Evolutionary conservation across 2,329 filamentous ascomycete species (phyloP).

Genomic region (Lecanosticta acicola): DNA sequence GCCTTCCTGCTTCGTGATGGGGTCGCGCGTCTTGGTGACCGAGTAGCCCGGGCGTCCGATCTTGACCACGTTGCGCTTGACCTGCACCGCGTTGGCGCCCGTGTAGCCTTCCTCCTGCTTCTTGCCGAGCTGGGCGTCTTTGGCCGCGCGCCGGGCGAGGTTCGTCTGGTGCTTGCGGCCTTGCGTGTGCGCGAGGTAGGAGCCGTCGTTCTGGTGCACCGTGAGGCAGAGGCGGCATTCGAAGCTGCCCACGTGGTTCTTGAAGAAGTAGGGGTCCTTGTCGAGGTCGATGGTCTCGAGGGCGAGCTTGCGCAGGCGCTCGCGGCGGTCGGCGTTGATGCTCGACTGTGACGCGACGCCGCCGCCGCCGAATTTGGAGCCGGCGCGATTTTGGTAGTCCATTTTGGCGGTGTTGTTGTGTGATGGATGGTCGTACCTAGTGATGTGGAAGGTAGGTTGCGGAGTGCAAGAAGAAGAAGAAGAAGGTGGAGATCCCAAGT

Average conservation of each 20-base stretch:
- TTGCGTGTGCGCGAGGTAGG: constrained; percentile 96
- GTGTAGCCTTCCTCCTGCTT: constrained; percentile 55
- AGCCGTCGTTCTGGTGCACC: constrained; percentile 97
- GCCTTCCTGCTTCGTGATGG: constrained; percentile 79
- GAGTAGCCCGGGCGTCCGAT: constrained; percentile 96
- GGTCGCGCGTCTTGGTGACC: constrained; percentile 92
- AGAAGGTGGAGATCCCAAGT: background rate
- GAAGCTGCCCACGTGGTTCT: constrained; percentile 97
- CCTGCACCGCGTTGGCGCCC: constrained; percentile 64
- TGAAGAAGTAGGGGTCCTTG: constrained; percentile 99
- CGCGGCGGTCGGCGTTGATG: constrained; percentile 93
- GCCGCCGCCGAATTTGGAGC: constrained; percentile 95
- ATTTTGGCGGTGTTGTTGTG: constrained; percentile 14
- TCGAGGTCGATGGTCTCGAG: constrained; percentile 98
- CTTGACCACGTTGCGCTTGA: constrained; percentile 82
- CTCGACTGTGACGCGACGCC: constrained; percentile 90
- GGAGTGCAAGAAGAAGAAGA: background rate
- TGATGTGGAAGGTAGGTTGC: background rate
- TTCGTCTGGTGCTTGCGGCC: constrained; percentile 99
- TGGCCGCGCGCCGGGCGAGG: constrained; percentile 87
- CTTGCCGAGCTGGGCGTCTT: constrained; percentile 85
- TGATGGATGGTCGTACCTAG: too few relatives aligned
- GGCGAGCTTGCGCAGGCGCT: constrained; percentile 94
- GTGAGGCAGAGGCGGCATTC: constrained; percentile 96
- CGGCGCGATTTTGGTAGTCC: constrained; percentile 72